Percentiles rank a stretch among this genome's conserved stretches.
Evolutionary conservation across 768 basidiomycete genomes (phyloP).

Genomic region (Strobilomyces confusus): DNA sequence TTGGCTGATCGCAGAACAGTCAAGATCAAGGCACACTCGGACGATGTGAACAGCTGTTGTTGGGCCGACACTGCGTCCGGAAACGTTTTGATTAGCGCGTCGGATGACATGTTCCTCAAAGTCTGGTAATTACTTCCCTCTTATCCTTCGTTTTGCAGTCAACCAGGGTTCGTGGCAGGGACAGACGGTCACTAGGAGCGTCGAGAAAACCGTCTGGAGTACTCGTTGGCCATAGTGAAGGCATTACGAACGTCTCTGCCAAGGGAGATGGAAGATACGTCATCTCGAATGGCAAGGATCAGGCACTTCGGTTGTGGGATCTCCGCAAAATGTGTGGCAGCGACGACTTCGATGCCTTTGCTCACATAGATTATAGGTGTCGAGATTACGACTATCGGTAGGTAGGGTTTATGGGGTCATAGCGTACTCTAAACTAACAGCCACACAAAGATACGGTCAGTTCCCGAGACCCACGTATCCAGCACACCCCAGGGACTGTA

Average conservation of each 20-base stretch:
- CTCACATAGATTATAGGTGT: slow-evolving; percentile 50
- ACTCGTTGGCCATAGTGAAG: slow-evolving; percentile 92
- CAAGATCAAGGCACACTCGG: slow-evolving; percentile 79
- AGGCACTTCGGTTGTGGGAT: slow-evolving; percentile 89
- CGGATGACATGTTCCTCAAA: slow-evolving; percentile 93
- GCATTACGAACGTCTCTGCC: slow-evolving; percentile 90
- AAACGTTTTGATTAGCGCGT: slow-evolving; percentile 92
- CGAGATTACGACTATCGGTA: slow-evolving; percentile 79
- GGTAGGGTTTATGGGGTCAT: slow-evolving; percentile 43
- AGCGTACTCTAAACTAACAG: slow-evolving; percentile 8
- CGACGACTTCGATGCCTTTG: slow-evolving; percentile 57
- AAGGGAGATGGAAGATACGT: slow-evolving; percentile 96
- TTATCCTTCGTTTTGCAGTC: neutral
- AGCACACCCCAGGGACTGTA: slow-evolving; percentile 86
- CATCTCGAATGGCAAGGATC: slow-evolving; percentile 96
- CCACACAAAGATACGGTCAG: slow-evolving; percentile 46
- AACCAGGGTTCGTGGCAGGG: slow-evolving; percentile 34
- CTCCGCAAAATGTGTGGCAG: slow-evolving; percentile 86
- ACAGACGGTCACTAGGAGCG: slow-evolving; percentile 45
- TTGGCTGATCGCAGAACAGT: slow-evolving; percentile 73
- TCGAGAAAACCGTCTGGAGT: slow-evolving; percentile 82
- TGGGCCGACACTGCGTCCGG: slow-evolving; percentile 94
- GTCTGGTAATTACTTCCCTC: slow-evolving; percentile 64
- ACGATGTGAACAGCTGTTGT: slow-evolving; percentile 94
- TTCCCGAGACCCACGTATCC: slow-evolving; percentile 60